These are phyloP conservation scores for Saksenaea oblongispora DNA, from an alignment of 371 early-diverging fungal species.

Conservation along the genomic window DNA sequence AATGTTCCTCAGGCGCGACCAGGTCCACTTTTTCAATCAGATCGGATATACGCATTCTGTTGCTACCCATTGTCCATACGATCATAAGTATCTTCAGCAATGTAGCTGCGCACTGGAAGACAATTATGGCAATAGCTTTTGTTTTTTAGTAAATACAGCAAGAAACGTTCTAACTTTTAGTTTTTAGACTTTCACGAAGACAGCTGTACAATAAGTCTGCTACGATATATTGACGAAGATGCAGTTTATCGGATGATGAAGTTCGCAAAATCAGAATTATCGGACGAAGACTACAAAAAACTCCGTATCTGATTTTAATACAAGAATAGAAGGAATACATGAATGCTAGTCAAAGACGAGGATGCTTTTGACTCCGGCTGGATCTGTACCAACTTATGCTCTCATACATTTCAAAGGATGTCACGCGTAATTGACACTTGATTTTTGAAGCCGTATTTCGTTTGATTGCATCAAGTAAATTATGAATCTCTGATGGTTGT, in stretches of 20 bases:
- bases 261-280: slow-evolving; percentile 3
- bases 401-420: no score
- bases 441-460: no score
- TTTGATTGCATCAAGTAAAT: no score
- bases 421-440: no score
- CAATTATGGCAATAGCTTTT: slow-evolving; percentile 26
- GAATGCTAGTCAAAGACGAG: no score
- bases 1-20: slow-evolving; percentile 70
- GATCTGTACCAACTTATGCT: no score
- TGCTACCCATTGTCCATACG: slow-evolving; percentile 45
- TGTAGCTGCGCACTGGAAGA: slow-evolving; percentile 35
- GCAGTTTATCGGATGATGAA: slow-evolving; percentile 14
- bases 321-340: neutral
- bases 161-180: neutral
- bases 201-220: slow-evolving; percentile 29
- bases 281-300: neutral
- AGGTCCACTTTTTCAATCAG: slow-evolving; percentile 90
- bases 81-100: slow-evolving; percentile 16
- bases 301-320: neutral
- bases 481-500: no score
- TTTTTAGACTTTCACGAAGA: slow-evolving; percentile 30
- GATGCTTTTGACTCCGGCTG: no score
- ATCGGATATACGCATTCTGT: slow-evolving; percentile 78
- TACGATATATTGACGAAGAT: slow-evolving; percentile 23
- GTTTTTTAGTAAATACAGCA: neutral